phyloP scores from a whole-genome alignment of 2,329 filamentous ascomycete genomes.

The Periconia macrospinosa region DNA sequence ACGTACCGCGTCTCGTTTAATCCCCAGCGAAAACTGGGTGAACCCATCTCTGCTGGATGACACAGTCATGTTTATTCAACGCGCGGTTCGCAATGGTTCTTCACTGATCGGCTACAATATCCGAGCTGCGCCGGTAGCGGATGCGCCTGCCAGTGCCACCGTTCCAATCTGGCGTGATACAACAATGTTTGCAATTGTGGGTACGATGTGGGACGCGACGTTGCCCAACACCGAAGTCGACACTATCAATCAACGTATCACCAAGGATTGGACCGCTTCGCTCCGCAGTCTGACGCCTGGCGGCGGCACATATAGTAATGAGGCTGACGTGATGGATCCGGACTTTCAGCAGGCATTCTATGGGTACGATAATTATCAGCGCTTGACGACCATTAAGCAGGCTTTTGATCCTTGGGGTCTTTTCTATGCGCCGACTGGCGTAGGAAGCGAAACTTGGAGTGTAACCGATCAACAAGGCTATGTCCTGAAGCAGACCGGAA shows the following conservation, averaged over 20 bases:
- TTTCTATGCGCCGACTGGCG: slow-evolving; percentile 24
- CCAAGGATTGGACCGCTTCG: background rate
- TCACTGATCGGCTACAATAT: background rate
- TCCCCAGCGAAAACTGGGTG: background rate
- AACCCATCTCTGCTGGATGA: background rate
- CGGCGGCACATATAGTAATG: slow-evolving; percentile 34
- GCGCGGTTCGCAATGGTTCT: background rate
- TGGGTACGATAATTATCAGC: slow-evolving; percentile 21
- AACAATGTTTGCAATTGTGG: background rate
- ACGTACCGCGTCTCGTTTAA: background rate
- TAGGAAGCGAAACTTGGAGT: slow-evolving; percentile 22
- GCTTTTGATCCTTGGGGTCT: slow-evolving; percentile 24
- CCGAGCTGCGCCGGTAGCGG: background rate
- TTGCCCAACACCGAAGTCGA: background rate
- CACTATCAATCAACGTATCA: background rate
- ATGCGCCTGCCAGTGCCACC: background rate
- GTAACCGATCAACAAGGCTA: background rate
- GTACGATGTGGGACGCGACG: background rate
- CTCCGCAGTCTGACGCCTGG: slow-evolving; percentile 1
- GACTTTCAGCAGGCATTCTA: slow-evolving; percentile 40
- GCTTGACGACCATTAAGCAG: slow-evolving; percentile 18
- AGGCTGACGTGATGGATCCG: slow-evolving; percentile 35
- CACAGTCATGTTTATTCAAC: background rate
- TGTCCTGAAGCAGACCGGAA: background rate
- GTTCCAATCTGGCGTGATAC: background rate